Conservation (phyloP, 2,329 filamentous ascomycete genomes). For the Samsoniella hepiali region DNA sequence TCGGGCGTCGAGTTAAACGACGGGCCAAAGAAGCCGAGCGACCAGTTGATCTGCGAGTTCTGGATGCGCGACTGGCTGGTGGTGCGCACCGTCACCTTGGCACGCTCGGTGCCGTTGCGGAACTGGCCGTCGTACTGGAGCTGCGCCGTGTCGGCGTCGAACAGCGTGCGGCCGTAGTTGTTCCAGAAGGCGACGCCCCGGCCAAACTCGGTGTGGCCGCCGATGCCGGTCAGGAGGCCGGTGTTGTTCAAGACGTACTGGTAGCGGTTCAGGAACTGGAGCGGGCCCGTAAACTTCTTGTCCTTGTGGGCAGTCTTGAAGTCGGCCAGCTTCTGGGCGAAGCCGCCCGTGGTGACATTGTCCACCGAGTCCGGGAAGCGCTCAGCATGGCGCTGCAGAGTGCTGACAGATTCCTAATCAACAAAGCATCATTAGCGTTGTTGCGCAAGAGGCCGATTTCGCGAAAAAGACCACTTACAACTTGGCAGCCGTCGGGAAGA, state of each 20-base stretch:
- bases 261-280: slow-evolving; percentile 53
- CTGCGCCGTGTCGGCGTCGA: slow-evolving; percentile 46
- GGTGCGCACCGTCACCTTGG: slow-evolving; percentile 50
- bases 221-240: slow-evolving; percentile 45
- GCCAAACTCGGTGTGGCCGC: slow-evolving; percentile 48
- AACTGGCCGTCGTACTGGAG: slow-evolving; percentile 45
- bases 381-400: slow-evolving; percentile 52
- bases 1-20: slow-evolving; percentile 38
- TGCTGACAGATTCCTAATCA: slow-evolving; percentile 44
- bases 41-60: slow-evolving; percentile 53
- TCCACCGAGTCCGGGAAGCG: slow-evolving; percentile 49
- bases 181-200: slow-evolving; percentile 52
- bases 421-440: background rate
- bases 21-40: slow-evolving; percentile 50
- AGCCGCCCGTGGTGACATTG: slow-evolving; percentile 45
- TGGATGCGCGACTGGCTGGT: slow-evolving; percentile 52
- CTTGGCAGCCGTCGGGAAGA: slow-evolving; percentile 47
- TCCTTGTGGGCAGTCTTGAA: slow-evolving; percentile 37
- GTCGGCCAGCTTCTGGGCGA: slow-evolving; percentile 46
- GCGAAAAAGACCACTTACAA: slow-evolving; percentile 16
- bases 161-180: slow-evolving; percentile 51
- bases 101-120: slow-evolving; percentile 42
- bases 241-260: slow-evolving; percentile 41
- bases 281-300: slow-evolving; percentile 39
- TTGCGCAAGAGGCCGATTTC: background rate